Conservation (phyloP, 148 eudicot species). For the Camellia lanceoleosa region DNA sequence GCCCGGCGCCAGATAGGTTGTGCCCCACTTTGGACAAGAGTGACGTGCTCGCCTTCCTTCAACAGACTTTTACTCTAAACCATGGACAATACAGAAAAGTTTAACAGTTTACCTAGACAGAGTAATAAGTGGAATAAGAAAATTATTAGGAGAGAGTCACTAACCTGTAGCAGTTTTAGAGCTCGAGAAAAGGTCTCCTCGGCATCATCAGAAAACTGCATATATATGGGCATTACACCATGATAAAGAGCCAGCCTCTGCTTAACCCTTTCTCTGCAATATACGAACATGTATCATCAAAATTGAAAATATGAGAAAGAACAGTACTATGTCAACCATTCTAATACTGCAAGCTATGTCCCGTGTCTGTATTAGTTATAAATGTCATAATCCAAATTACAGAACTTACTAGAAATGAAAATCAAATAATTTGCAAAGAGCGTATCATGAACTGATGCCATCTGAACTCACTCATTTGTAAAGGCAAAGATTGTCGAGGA, state of each 20-base stretch:
- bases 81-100: not conserved
- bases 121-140: not conserved
- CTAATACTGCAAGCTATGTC: not conserved
- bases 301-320: not conserved
- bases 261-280: conserved; percentile 74
- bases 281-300: conserved; percentile 10
- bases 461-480: conserved; percentile 74
- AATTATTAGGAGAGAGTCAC: not conserved
- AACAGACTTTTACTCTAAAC: conserved; percentile 62
- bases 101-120: not conserved
- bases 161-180: conserved; percentile 65
- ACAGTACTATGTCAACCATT: not conserved
- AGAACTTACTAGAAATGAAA: not conserved
- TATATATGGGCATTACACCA: conserved; percentile 83
- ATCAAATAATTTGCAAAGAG: not conserved
- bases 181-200: conserved; percentile 95
- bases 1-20: conserved; percentile 95
- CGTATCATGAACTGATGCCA: not conserved
- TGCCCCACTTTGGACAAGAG: conserved; percentile 97
- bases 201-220: conserved; percentile 87
- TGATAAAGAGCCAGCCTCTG: conserved; percentile 79
- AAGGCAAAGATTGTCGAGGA: conserved; percentile 88
- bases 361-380: not conserved
- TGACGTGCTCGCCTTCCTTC: conserved; percentile 69
- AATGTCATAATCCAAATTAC: not conserved